These are phyloP conservation scores for Magnaporthiopsis rhizophila DNA, from an alignment of 2,329 filamentous ascomycete species.

Conservation along the genomic window DNA sequence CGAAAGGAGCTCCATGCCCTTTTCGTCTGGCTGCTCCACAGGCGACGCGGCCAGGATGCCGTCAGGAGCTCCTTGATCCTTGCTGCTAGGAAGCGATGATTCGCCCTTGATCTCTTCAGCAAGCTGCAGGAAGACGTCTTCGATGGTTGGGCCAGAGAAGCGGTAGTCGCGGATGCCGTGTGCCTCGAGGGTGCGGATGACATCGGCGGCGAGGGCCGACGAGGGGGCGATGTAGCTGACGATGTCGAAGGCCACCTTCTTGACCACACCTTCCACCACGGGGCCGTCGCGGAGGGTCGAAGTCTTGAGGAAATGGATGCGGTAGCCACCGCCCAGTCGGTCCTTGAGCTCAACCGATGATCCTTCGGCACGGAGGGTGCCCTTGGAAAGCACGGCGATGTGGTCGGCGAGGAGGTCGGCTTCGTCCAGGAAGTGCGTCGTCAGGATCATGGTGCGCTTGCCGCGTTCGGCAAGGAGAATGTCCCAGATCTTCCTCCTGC, in stretches of 20 bases:
- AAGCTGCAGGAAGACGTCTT: conserved; percentile 83
- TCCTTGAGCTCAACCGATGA: conserved; percentile 84
- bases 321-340: conserved; percentile 73
- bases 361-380: conserved; percentile 71
- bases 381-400: conserved; percentile 81
- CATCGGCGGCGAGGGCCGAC: conserved; percentile 61
- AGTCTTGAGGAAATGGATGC: conserved; percentile 63
- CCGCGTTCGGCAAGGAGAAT: conserved; percentile 82
- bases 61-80: background rate
- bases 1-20: conserved; percentile 50
- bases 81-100: background rate
- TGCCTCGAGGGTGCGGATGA: conserved; percentile 62
- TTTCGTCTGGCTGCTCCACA: conserved; percentile 9
- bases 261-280: conserved; percentile 46
- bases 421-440: conserved; percentile 90
- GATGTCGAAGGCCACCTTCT: conserved; percentile 58
- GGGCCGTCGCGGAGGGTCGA: conserved; percentile 38
- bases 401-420: conserved; percentile 84
- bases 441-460: conserved; percentile 73
- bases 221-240: conserved; percentile 64
- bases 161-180: conserved; percentile 68
- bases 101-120: conserved; percentile 68
- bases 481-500: conserved; percentile 86
- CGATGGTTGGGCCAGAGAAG: conserved; percentile 81
- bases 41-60: background rate